Base-by-base conservation (phyloP, 139 green algal species). In the Chlorella sp. region DNA sequence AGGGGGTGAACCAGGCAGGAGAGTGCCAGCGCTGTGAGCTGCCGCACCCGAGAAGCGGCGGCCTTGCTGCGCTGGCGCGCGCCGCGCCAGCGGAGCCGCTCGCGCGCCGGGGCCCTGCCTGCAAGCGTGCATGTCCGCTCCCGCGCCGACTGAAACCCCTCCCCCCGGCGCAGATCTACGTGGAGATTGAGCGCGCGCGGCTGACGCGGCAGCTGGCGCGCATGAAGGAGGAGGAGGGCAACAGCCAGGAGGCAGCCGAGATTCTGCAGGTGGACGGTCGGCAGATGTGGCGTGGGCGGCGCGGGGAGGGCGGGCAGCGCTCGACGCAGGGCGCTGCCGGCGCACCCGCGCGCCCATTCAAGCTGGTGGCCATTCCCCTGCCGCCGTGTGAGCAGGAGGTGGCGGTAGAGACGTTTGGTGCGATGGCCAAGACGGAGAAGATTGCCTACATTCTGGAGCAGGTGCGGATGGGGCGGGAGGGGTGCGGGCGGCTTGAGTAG, bases 371-470 rank as follows among this genome's bases (percentile, higher is more conserved):
- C n/a, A n/a, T n/a, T n/a, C n/a, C n/a, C n/a, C n/a, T n/a, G n/a
- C 17, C 46, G 46, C 17, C 17, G 46, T 55, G 46, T 55, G 46
- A 55, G 14, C 14, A 55, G 46, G 46, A n/a, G n/a, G n/a, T n/a
- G n/a, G n/a, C n/a, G n/a, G n/a, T n/a, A n/a, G 96, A 99, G 81
- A 99, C 96, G 6, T 99, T 97, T 89, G 96, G 96, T 14, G 94
- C 96, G 31, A 98, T 99, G 94, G 90, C 94, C 62, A 98, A 98
- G 84, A 94, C 88, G 9, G 96, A 99, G 86, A 99, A 99, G 84
- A 95, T 99, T 51, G 92, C 91, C 17, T 99, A 95, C 87, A 99
- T 99, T 76, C 82, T 99, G 77, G 96, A 99, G 88, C 96, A 99
- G 80, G 89, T 91, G 33, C 82, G 91, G 3, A 87, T 98, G 73